Evolutionary conservation across 208 protist genomes (phyloP).

Genomic region (Entamoeba dispar): DNA sequence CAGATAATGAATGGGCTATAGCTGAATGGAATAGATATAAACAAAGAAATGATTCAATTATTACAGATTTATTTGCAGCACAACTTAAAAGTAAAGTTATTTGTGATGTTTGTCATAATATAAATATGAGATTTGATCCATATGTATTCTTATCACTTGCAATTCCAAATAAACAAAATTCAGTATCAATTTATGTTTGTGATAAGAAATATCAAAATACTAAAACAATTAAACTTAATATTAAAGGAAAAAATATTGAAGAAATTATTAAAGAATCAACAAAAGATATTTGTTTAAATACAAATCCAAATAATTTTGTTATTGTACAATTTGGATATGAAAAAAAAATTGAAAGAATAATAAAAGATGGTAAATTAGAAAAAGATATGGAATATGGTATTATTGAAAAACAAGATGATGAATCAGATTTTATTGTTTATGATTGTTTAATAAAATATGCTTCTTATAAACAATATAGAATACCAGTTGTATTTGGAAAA

Average conservation of each 20-base stretch:
- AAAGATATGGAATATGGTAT: not conserved
- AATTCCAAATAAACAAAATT: not conserved
- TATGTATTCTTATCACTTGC: constrained; percentile 25
- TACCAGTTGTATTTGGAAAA: not conserved
- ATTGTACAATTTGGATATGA: not conserved
- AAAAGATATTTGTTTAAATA: not conserved
- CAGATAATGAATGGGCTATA: constrained; percentile 19
- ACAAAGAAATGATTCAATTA: constrained; percentile 25
- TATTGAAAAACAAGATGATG: not conserved
- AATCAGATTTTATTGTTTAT: not conserved
- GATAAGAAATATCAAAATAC: not conserved
- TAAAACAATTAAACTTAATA: not conserved
- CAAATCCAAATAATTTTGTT: not conserved
- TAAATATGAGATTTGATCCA: constrained; percentile 35
- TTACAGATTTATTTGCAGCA: constrained; percentile 37
- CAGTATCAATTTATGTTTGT: not conserved
- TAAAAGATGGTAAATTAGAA: not conserved
- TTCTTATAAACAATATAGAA: not conserved
- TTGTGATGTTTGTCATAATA: constrained; percentile 28
- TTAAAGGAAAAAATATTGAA: not conserved
- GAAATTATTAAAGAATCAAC: not conserved
- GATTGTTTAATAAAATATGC: not conserved
- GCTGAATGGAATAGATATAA: constrained; percentile 25
- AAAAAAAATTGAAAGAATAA: not conserved
- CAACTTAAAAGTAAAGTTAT: constrained; percentile 20